Conservation (phyloP, 2,329 filamentous ascomycete genomes). For the Arachnopeziza araneosa region DNA sequence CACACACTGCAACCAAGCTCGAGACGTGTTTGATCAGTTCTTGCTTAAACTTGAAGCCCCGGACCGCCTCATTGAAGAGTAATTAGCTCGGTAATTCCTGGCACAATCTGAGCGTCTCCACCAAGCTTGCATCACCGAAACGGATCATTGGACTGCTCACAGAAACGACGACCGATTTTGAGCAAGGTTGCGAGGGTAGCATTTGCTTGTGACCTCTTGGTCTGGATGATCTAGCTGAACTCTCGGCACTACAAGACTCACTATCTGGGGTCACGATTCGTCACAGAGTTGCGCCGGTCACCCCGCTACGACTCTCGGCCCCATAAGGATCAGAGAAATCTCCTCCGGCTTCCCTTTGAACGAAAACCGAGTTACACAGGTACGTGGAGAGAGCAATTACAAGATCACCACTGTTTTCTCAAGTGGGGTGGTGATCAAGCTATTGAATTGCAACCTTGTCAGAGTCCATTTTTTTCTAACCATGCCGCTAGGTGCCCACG, state of each 20-base stretch:
- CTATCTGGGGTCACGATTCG: constrained; percentile 1
- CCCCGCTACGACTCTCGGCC: background rate
- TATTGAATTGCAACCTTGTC: background rate
- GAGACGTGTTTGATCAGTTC: background rate
- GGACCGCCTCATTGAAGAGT: background rate
- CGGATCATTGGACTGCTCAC: too few relatives aligned
- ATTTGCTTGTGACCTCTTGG: background rate
- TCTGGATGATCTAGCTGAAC: background rate
- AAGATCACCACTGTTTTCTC: too few relatives aligned
- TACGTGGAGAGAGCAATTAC: background rate
- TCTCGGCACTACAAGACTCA: background rate
- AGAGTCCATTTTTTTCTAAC: background rate
- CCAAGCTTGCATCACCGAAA: too few relatives aligned
- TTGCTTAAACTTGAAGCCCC: background rate
- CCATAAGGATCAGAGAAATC: background rate
- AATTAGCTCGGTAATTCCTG: background rate
- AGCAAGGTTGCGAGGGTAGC: background rate
- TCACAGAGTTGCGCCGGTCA: background rate
- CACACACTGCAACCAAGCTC: background rate
- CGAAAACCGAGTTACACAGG: background rate
- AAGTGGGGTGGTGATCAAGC: background rate
- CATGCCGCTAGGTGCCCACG: background rate
- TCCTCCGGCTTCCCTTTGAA: background rate
- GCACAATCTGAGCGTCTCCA: background rate
- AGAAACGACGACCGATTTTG: too few relatives aligned